These are phyloP conservation scores for Emericellopsis terricola DNA, from an alignment of 495 filamentous ascomycete species.

Conservation along the genomic window DNA sequence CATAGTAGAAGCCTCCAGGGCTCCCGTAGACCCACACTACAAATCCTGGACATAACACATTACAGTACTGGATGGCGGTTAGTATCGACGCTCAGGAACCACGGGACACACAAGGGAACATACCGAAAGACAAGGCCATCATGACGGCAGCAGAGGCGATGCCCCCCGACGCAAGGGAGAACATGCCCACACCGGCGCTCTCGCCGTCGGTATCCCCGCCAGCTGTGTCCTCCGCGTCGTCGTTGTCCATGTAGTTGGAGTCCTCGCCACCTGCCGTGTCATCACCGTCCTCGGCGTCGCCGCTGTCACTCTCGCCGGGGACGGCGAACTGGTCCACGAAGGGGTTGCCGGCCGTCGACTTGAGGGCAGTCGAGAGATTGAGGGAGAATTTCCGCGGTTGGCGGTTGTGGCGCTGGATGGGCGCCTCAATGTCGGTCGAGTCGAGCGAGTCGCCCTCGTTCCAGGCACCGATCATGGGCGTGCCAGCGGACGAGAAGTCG, in stretches of 20 bases:
- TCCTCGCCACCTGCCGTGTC: conserved; percentile 1
- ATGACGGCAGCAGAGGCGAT: too few species aligned
- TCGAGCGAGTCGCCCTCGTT: conserved; percentile 38
- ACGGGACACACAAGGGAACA: too few species aligned
- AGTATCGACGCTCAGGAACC: too few species aligned
- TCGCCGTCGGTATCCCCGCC: conserved; percentile 5
- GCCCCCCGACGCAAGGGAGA: too few species aligned
- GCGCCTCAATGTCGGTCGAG: conserved; percentile 25
- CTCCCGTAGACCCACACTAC: too few species aligned
- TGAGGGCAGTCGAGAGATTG: conserved; percentile 36
- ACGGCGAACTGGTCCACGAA: conserved; percentile 27
- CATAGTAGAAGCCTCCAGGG: too few species aligned
- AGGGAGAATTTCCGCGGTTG: conserved; percentile 33
- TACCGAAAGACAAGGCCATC: too few species aligned
- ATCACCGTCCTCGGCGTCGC: too few species aligned
- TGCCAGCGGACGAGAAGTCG: conserved; percentile 9
- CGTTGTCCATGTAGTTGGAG: conserved; percentile 2
- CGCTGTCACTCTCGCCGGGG: too few species aligned
- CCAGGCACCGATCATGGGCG: conserved; percentile 50
- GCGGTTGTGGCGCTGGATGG: conserved; percentile 40
- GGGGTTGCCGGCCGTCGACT: conserved; percentile 40
- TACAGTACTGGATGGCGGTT: too few species aligned
- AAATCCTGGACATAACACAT: too few species aligned
- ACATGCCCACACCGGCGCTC: too few species aligned
- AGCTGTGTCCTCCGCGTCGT: conserved; percentile 7